Percentiles rank a stretch among this genome's conserved stretches.
These are phyloP conservation scores for Ceratocystis variospora DNA, from an alignment of 2,329 filamentous ascomycete species.

Conservation along the genomic window DNA sequence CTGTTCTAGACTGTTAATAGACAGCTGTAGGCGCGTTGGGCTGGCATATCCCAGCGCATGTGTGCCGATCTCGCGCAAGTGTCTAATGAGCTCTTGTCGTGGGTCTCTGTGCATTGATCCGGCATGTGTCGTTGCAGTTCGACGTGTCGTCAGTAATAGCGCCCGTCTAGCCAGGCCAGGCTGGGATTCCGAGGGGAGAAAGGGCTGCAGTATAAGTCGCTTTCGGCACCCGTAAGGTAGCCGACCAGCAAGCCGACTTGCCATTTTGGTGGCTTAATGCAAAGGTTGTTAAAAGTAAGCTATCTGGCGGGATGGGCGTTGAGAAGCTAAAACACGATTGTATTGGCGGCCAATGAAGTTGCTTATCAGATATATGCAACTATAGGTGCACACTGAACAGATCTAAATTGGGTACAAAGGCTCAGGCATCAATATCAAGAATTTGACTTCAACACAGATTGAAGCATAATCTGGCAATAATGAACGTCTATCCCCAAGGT, in stretches of 20 bases:
- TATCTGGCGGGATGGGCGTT: neutral
- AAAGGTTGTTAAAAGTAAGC: neutral
- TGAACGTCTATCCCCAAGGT: neutral
- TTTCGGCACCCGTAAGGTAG: constrained; percentile 11
- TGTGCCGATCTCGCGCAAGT: constrained; percentile 47
- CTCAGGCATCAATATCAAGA: neutral
- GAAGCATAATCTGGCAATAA: neutral
- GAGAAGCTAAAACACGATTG: neutral
- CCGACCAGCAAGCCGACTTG: constrained; percentile 5
- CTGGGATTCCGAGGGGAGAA: neutral
- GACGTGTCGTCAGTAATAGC: neutral
- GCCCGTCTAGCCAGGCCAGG: neutral
- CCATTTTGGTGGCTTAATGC: constrained; percentile 6
- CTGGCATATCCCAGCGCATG: constrained; percentile 49
- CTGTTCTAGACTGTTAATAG: constrained; percentile 49
- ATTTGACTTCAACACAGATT: too few species aligned
- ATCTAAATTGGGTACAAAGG: neutral
- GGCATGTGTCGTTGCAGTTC: constrained; percentile 21
- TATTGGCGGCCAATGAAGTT: neutral
- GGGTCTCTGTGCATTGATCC: constrained; percentile 24
- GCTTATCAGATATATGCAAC: neutral
- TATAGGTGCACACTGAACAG: neutral
- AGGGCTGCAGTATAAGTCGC: neutral
- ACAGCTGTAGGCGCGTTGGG: constrained; percentile 57
- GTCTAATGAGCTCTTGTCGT: constrained; percentile 42